Conservation (phyloP, 2,329 filamentous ascomycete genomes). For the Laburnicola sp. region DNA sequence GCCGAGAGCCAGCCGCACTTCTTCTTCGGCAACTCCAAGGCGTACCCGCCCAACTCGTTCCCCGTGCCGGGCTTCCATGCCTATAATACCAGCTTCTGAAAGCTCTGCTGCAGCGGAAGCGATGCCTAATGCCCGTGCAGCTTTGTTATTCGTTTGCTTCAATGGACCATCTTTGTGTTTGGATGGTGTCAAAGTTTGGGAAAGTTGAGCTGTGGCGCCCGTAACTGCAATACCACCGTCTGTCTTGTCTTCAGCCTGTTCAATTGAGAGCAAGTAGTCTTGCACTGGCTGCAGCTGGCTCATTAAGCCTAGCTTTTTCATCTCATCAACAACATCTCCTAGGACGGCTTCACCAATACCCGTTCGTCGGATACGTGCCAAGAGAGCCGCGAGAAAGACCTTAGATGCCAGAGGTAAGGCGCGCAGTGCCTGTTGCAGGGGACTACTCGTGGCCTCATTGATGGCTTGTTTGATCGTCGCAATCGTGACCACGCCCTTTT, state of each 20-base stretch:
- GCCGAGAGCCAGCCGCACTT: constrained; percentile 82
- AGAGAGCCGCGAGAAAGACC: constrained; percentile 79
- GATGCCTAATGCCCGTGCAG: constrained; percentile 58
- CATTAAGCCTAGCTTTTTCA: constrained; percentile 67
- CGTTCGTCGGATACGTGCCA: constrained; percentile 77
- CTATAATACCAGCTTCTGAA: constrained; percentile 83
- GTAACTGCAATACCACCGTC: constrained; percentile 15
- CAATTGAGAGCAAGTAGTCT: constrained; percentile 59
- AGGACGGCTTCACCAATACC: constrained; percentile 86
- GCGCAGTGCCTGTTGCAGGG: constrained; percentile 85
- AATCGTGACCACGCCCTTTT: constrained; percentile 74
- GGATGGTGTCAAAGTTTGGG: constrained; percentile 7
- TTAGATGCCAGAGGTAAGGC: constrained; percentile 80
- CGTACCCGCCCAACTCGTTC: constrained; percentile 87
- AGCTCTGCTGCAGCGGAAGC: constrained; percentile 78
- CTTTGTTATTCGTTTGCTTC: constrained; percentile 37
- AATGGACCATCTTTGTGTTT: constrained; percentile 19
- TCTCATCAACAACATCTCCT: constrained; percentile 87
- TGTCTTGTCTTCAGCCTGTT: constrained; percentile 32
- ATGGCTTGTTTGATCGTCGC: constrained; percentile 92
- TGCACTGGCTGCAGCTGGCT: constrained; percentile 64
- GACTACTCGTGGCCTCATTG: constrained; percentile 89
- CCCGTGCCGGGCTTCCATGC: constrained; percentile 74
- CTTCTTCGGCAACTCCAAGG: constrained; percentile 84
- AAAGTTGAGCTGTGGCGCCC: constrained; percentile 12